Base-by-base conservation (phyloP, 306 rosid species). In the Dicorynia guianensis region DNA sequence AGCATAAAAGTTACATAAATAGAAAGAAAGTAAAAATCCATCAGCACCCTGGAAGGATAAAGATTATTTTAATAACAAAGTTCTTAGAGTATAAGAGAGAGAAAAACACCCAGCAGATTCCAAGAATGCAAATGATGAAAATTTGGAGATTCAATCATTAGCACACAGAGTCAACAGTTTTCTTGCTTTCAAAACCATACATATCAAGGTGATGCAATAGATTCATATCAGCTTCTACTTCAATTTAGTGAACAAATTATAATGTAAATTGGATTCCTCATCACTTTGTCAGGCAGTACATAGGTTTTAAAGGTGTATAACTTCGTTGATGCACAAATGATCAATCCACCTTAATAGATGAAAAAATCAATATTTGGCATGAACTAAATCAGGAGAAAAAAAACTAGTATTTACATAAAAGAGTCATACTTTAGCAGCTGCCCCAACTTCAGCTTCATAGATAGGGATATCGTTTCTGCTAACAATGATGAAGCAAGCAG, bases 371-470 rank as follows among this genome's bases (percentile, higher is more conserved):
- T 63, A 69, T 58, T 60, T 8, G 49, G 36, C 14, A 39, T 18
- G 47, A 64, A 53, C 17, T 34, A 39, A 70, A 15, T 7, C 12
- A n/a, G 12, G 54, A 3, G 62, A 56, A 63, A 15, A 47, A 63
- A 61, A 47, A 18, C 38, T 53, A 60, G 54, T 48, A 2, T 46
- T 53, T 3, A 60, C 44, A 49, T 14, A 38, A 43, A 65, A 55
- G 48, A 67, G 50, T 11, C 74, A 56, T 85, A 94, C 98, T 81
- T 95, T 95, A 67, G 93, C 88, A 17, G 98, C 92, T 69, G 96
- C 89, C 86, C 98, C 98, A 67, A 95, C 96, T 95, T 95, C 97
- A 73, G 98, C 94, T 86, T 92, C 98, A 73, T 95, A 95, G 52
- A 95, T 95, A 17, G 98, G 98, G 74, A 95, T 92, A 73, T 95